Base-by-base conservation (phyloP, 2,329 filamentous ascomycete genomes). In the Microdochium trichocladiopsis region DNA sequence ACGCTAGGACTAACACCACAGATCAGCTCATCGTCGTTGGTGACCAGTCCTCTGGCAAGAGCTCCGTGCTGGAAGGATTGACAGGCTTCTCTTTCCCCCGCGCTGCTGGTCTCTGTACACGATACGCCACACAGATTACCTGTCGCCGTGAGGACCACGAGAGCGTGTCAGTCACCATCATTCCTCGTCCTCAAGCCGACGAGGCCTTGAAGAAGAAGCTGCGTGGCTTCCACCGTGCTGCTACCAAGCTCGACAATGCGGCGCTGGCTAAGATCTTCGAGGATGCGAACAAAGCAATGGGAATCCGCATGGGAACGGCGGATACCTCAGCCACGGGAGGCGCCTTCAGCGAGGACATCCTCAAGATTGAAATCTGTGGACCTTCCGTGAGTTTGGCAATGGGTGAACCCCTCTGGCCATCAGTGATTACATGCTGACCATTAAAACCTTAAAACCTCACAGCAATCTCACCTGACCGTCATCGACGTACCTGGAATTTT, bases 21-120 rank as follows among this genome's bases (percentile, higher is more conserved):
- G 22, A 16, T 3, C 80, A 86, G 60, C 79, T 86, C 33, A 80
- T 85, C 48, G 81, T 85, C 23, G 82, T 83, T 31, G 82, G 82
- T 25, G 80, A 85, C 61, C 81, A 85, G 64, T 84, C 80, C 2
- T 77, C 80, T 5, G 83, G 83, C 21, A 86, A 86, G 64, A 83
- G 78, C 57, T 84, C 81, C 4, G 79, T 83, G 1, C 73, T 86
- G 2, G 81, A 84, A 59, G 80, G 81, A n/a, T 71, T 86, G 36
- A 83, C 80, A 0, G 79, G 80, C 23, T 80, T 83, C 10, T 75
- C 77, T 0, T 86, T 86, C 47, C 83, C 82, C 0, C 71, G 77
- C 52, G 79, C 80, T 55, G 79, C 79, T 50, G 79, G 75, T 48
- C 72, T 83, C 2, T 86, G 82, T 58, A 86, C 83, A 0, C 71